phyloP scores from a whole-genome alignment of 2,329 filamentous ascomycete genomes.

The Rachicladosporium sp. region DNA sequence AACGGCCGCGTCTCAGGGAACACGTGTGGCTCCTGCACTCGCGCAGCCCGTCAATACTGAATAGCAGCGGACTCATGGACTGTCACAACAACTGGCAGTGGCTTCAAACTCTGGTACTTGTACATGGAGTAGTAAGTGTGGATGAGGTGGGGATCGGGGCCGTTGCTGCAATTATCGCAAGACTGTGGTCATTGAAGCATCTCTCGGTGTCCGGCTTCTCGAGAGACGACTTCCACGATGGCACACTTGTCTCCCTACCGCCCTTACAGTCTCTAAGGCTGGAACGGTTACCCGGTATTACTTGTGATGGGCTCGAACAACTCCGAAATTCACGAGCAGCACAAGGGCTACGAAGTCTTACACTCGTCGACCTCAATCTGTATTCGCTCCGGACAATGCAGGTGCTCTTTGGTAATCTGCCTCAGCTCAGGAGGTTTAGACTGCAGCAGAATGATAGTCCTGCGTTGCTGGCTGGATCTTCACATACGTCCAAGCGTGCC shows the following conservation, averaged over 20 bases:
- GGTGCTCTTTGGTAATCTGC: constrained; percentile 37
- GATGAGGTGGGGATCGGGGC: constrained; percentile 39
- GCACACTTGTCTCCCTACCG: constrained; percentile 41
- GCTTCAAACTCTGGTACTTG: constrained; percentile 42
- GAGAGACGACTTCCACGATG: constrained; percentile 42
- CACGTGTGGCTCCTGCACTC: constrained; percentile 41
- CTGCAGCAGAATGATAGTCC: constrained; percentile 41
- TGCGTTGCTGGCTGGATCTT: constrained; percentile 29
- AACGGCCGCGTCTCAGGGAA: constrained; percentile 40
- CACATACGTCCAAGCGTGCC: constrained; percentile 20
- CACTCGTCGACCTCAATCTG: constrained; percentile 43
- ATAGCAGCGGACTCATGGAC: constrained; percentile 41
- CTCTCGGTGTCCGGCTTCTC: constrained; percentile 44
- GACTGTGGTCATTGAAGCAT: constrained; percentile 40
- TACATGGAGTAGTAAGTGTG: constrained; percentile 25
- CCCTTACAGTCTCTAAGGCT: constrained; percentile 41
- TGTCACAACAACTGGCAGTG: constrained; percentile 39
- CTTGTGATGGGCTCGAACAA: constrained; percentile 40
- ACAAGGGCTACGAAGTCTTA: constrained; percentile 33
- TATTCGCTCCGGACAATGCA: constrained; percentile 39
- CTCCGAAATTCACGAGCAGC: constrained; percentile 38
- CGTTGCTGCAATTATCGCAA: constrained; percentile 41
- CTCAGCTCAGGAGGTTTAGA: constrained; percentile 36
- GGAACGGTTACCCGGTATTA: constrained; percentile 43
- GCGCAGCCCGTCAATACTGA: constrained; percentile 27